A percentile compares a stretch with the other conserved stretches of the same genome.
phyloP scores from a whole-genome alignment of 139 green algal species.

The Chlorella sp. region DNA sequence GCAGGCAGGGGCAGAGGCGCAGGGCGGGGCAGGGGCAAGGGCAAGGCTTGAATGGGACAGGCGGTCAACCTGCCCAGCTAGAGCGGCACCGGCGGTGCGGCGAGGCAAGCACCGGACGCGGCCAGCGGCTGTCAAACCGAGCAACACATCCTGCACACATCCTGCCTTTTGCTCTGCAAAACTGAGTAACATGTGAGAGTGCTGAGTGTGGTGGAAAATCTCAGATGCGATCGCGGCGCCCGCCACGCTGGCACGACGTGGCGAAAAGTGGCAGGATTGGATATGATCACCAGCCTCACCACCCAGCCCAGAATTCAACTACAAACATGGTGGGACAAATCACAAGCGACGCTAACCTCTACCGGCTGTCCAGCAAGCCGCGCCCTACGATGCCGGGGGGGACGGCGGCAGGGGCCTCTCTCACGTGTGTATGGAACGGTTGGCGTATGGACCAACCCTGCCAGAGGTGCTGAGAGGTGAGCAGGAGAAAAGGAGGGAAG shows the following conservation, averaged over 20 bases:
- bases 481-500: background rate
- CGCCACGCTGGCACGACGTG: background rate
- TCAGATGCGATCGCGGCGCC: too few species aligned
- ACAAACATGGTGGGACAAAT: background rate
- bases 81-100: too few species aligned
- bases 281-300: background rate
- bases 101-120: too few species aligned
- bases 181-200: background rate
- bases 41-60: background rate
- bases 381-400: background rate
- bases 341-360: background rate
- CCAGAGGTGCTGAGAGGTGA: constrained; percentile 15
- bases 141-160: too few species aligned
- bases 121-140: too few species aligned
- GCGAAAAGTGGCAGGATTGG: background rate
- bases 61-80: too few species aligned
- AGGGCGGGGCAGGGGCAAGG: constrained; percentile 7
- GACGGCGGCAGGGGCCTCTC: constrained; percentile 20
- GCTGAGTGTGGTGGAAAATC: background rate
- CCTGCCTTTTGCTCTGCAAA: background rate
- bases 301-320: background rate
- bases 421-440: background rate
- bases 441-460: constrained; percentile 1
- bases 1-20: background rate
- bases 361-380: constrained; percentile 6